phyloP scores from a whole-genome alignment of 352 stramenopile species.

The Pythium scleroteichum region DNA sequence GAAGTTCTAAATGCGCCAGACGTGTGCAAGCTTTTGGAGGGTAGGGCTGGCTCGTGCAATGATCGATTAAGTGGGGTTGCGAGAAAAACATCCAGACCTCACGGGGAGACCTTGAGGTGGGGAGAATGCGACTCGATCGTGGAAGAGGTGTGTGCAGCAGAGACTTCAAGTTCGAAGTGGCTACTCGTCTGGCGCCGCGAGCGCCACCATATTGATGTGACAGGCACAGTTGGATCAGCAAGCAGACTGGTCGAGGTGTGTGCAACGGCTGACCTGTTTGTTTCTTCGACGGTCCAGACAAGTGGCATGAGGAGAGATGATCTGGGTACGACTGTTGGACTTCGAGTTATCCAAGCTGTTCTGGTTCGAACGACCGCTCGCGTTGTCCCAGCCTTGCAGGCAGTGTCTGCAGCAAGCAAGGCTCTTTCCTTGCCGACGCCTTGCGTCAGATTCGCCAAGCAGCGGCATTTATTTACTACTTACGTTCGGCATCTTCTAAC shows the following conservation, averaged over 20 bases:
- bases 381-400: neutral
- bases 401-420: no score
- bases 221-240: neutral
- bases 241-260: constrained; percentile 13
- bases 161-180: constrained; percentile 1
- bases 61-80: neutral
- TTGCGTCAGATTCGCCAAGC: no score
- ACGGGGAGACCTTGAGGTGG: constrained; percentile 4
- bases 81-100: neutral
- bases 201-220: neutral
- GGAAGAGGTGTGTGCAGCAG: neutral
- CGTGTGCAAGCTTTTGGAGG: constrained; percentile 7
- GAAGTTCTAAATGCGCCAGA: constrained; percentile 19
- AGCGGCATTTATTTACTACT: no score
- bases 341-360: constrained; percentile 5
- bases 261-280: constrained; percentile 17
- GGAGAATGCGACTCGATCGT: constrained; percentile 10
- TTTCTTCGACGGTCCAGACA: neutral
- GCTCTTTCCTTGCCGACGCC: no score
- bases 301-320: neutral
- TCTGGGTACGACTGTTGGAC: neutral
- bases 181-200: constrained; percentile 16
- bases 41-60: neutral
- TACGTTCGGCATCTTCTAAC: no score
- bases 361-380: neutral